phyloP scores from a whole-genome alignment of 2,329 filamentous ascomycete species.

The Colletotrichum caudatum region DNA sequence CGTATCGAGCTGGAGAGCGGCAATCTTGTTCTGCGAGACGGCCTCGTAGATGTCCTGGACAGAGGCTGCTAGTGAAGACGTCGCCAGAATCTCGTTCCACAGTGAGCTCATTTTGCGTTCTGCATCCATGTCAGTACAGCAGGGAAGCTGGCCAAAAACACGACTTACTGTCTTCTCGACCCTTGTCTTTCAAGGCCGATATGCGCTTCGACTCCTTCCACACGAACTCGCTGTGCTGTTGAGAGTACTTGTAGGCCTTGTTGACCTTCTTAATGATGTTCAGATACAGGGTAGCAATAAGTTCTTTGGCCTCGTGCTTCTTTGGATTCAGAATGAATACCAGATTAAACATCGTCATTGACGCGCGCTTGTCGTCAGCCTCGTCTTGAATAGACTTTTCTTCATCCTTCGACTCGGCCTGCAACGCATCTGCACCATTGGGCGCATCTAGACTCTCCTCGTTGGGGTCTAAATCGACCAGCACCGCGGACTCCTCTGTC shows the following conservation, averaged over 20 bases:
- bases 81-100: slow-evolving; percentile 77
- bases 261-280: slow-evolving; percentile 93
- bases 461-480: slow-evolving; percentile 43
- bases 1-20: slow-evolving; percentile 81
- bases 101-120: slow-evolving; percentile 72
- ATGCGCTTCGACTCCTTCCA: slow-evolving; percentile 92
- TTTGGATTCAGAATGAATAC: slow-evolving; percentile 91
- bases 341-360: slow-evolving; percentile 97
- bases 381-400: slow-evolving; percentile 58
- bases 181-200: slow-evolving; percentile 83
- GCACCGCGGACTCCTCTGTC: slow-evolving; percentile 48
- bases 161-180: slow-evolving; percentile 71
- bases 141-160: not conserved
- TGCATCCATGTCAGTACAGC: slow-evolving; percentile 45
- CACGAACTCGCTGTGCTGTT: slow-evolving; percentile 89
- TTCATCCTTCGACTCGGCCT: slow-evolving; percentile 45
- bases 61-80: slow-evolving; percentile 83
- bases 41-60: slow-evolving; percentile 86
- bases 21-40: slow-evolving; percentile 87
- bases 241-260: slow-evolving; percentile 92
- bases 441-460: slow-evolving; percentile 47
- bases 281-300: slow-evolving; percentile 83
- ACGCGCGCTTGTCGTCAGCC: slow-evolving; percentile 71
- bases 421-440: slow-evolving; percentile 47
- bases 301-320: slow-evolving; percentile 78